Percentiles rank a stretch among this genome's conserved stretches.
phyloP scores from a whole-genome alignment of 2,329 filamentous ascomycete genomes.

The Fusarium domesticum region DNA sequence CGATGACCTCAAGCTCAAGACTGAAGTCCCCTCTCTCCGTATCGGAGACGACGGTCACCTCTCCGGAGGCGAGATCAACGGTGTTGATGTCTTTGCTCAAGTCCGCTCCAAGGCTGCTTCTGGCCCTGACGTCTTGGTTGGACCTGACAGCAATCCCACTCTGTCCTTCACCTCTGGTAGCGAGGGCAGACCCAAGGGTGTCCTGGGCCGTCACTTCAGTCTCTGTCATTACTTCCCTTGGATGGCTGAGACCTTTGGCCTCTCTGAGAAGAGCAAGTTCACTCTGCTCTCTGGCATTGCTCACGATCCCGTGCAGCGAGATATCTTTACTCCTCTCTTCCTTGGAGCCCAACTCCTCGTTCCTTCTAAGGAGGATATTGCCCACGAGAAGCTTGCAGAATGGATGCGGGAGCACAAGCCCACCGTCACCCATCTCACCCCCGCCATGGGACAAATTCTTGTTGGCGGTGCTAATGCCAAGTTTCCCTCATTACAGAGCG shows the following conservation, averaged over 20 bases:
- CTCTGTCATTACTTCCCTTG: constrained; percentile 85
- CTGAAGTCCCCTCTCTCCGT: constrained; percentile 69
- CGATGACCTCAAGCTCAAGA: constrained; percentile 68
- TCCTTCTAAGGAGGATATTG: constrained; percentile 78
- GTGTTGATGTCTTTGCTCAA: constrained; percentile 63
- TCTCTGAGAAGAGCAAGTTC: constrained; percentile 71
- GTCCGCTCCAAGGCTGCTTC: constrained; percentile 49
- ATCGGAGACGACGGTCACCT: constrained; percentile 70
- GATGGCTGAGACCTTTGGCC: constrained; percentile 83
- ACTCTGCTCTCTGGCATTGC: constrained; percentile 84
- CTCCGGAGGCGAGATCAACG: constrained; percentile 62
- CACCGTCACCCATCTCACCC: constrained; percentile 85
- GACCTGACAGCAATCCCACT: constrained; percentile 59
- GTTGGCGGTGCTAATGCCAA: constrained; percentile 77
- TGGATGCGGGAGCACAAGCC: constrained; percentile 78
- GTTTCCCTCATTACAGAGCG: constrained; percentile 59
- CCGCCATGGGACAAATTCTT: constrained; percentile 93
- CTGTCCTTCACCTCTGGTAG: constrained; percentile 68
- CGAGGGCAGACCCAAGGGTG: constrained; percentile 81
- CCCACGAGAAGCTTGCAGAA: constrained; percentile 72
- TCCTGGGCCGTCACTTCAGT: constrained; percentile 81
- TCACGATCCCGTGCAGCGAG: constrained; percentile 65
- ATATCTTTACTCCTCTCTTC: constrained; percentile 91
- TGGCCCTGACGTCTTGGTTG: constrained; percentile 71
- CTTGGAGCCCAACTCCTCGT: constrained; percentile 76